Evolutionary conservation across 495 filamentous ascomycete species (phyloP), one percentile per base, ranked within the genome.

Genomic region (Daldinia childiae): DNA sequence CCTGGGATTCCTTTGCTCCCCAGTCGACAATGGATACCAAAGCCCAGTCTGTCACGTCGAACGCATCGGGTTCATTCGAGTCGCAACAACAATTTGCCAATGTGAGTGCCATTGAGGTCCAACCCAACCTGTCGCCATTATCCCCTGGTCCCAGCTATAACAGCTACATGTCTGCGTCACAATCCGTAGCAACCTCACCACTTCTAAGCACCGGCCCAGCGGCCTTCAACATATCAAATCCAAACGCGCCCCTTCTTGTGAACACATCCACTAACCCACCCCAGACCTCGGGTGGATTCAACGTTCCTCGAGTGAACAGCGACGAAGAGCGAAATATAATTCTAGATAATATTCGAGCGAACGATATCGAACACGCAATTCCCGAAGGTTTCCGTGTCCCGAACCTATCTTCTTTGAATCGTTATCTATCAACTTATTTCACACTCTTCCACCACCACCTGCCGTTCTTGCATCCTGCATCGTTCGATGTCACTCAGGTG

Each of bases 361-460:
- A 86, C 55, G 95, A 98, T 75, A 88, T 79, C 73, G 92, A 97
- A 71, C 88, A 89, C 61, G 89, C 91, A n/a, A 88, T 97, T 58
- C 89, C 93, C 14, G 92, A 93, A 43, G 92, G 89, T 68, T 98
- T 99, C 86, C 92, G 93, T 72, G 87, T 97, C 24, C 96, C 95
- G 9, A 88, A 84, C 74, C 85, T 91, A 52, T 81, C 85, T 24
- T 90, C 91, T 17, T 79, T 98, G 73, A 98, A 99, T 80, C 87
- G 92, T 72, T 97, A 95, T 76, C 84, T 98, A 39, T 90, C 94
- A 19, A 97, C 94, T 2, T 99, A 99, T 86, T 99, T 98, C 81
- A 93, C 92, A 74, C 84, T 97, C 75, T 98, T 98, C 80, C 95
- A 99, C 77, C 96, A 95, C 69, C 95, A 99, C 77, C 83, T 99